These are phyloP conservation scores for Medicago ruthenica DNA, from an alignment of 306 rosid genomes.

Conservation along the genomic window DNA sequence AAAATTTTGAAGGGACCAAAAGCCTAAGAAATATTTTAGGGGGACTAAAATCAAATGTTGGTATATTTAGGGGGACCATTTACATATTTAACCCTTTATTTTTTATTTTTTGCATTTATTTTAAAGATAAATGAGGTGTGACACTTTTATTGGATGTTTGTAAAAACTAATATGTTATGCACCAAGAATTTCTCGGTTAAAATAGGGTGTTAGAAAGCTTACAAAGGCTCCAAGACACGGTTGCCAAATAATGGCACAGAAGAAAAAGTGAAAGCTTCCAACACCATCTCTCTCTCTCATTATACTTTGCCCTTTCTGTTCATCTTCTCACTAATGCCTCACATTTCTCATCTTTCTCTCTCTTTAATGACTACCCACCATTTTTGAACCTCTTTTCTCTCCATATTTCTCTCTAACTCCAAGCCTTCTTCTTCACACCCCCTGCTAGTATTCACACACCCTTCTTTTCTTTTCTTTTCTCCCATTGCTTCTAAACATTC, in stretches of 20 bases:
- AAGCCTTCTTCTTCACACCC: slow-evolving; percentile 44
- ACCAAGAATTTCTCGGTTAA: not conserved
- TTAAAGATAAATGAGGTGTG: no score
- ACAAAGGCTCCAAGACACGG: not conserved
- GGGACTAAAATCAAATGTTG: no score
- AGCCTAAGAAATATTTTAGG: no score
- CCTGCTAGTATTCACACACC: slow-evolving; percentile 48
- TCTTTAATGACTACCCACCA: slow-evolving; percentile 54
- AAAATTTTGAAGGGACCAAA: no score
- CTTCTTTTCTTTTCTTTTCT: slow-evolving; percentile 23
- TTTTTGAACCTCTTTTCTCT: slow-evolving; percentile 23
- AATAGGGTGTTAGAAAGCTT: not conserved
- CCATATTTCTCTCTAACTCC: slow-evolving; percentile 43
- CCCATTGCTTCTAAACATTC: slow-evolving; percentile 42
- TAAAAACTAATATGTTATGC: no score
- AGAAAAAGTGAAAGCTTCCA: slow-evolving; percentile 35
- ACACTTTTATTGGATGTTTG: no score
- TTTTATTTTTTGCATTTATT: no score
- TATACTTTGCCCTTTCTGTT: not conserved
- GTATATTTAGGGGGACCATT: no score
- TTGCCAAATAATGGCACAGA: slow-evolving; percentile 46
- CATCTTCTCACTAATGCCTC: slow-evolving; percentile 39
- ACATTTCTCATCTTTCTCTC: slow-evolving; percentile 11
- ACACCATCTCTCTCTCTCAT: not conserved
- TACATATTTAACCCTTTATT: no score